Base-by-base conservation (phyloP, 441 rosid genomes). In the Mallotus repandus region DNA sequence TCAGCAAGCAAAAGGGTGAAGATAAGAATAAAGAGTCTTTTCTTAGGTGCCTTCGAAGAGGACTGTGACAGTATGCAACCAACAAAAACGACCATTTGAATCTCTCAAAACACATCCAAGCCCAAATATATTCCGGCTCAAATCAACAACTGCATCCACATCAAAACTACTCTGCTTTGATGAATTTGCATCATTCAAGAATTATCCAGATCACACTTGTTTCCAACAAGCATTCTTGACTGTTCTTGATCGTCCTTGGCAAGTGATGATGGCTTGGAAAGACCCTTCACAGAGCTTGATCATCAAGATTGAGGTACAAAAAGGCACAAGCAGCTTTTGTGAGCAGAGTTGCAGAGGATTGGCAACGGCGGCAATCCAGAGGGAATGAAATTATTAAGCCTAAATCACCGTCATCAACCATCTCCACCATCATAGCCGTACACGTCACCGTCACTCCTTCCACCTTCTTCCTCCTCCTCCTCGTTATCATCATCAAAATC, bases 221-320 rank as follows among this genome's bases (percentile, higher is more conserved):
- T n/a, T n/a, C n/a, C n/a, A n/a, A n/a, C n/a, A n/a, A n/a, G n/a
- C n/a, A n/a, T n/a, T n/a, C n/a, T 6, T 38, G 41, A 13, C 54
- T 6, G 18, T 61, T 60, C 29, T 76, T 59, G 78, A 59, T 46
- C 70, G 77, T 59, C 86, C 82, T 15, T 83, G 85, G 87, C 81
- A 76, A 63, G 82, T 81, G 8, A 50, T 25, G 67, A 76, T 75
- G 80, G 89, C 89, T 4, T 89, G 93, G 93, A 81, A 67, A 45
- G 82, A 81, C 63, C 89, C 89, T 35, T 63, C 86, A 14, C 69
- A 81, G 73, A 73, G 75, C 22, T 74, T 92, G 57, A 75, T 79
- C 46, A 19, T 69, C 5, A 71, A 87, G 53, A 79, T 90, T 22
- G 94, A 87, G 96, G 19, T 55, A 83, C 61, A 87, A 84, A 78